These are phyloP conservation scores for Pinus albicaulis DNA, from an alignment of 75 land plant species.

Conservation along the genomic window DNA sequence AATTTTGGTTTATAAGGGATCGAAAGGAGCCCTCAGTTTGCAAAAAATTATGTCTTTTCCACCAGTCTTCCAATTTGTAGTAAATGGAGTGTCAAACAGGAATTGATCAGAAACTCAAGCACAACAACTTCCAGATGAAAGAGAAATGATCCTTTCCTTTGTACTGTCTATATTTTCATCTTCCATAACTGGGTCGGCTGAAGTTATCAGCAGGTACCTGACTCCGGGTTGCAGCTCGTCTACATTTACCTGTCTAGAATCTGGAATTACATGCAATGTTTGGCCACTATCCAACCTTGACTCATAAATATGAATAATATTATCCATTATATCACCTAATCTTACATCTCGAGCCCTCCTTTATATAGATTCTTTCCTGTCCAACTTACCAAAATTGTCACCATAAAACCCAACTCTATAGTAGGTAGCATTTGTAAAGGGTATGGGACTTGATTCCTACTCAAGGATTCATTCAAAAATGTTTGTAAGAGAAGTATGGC, in stretches of 20 bases:
- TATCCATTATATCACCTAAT: constrained; percentile 96
- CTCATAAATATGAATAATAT: constrained; percentile 92
- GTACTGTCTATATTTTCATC: constrained; percentile 94
- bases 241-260: constrained; percentile 97
- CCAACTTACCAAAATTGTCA: constrained; percentile 80
- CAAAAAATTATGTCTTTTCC: constrained; percentile 91
- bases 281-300: constrained; percentile 80
- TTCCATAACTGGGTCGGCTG: constrained; percentile 98
- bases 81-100: constrained; percentile 96
- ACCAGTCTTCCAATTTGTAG: constrained; percentile 98
- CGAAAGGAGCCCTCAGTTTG: constrained; percentile 98
- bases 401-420: constrained; percentile 99
- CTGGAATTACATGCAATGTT: constrained; percentile 92
- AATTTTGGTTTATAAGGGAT: constrained; percentile 83
- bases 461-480: constrained; percentile 94
- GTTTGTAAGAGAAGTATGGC: constrained; percentile 83
- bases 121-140: constrained; percentile 67
- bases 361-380: constrained; percentile 87
- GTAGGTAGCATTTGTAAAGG: constrained; percentile 97
- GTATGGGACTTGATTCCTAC: constrained; percentile 96
- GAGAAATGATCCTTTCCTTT: constrained; percentile 79
- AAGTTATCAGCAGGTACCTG: constrained; percentile 93
- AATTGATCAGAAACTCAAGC: constrained; percentile 96
- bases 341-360: constrained; percentile 96
- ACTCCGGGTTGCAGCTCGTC: constrained; percentile 85